Evolutionary conservation across 176 grass and related monocot genomes (phyloP), one percentile per base, ranked within the genome.

Genomic region (Dendrocalamus sinicus): DNA sequence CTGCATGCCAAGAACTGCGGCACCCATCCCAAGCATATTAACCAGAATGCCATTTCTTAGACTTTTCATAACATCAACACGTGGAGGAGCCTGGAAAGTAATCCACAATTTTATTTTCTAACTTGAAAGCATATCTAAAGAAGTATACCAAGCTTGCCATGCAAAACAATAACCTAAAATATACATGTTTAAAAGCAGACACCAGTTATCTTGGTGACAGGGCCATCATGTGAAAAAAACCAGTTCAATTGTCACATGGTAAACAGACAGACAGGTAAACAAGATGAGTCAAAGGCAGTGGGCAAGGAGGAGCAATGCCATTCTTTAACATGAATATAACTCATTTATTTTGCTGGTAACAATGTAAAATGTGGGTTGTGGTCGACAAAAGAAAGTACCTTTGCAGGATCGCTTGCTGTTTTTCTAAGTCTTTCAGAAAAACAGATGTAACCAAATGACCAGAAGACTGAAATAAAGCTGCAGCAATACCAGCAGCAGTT

Each of bases 1-100:
- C 81, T 98, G 96, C 96, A 98, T 94, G 39, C 96, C 96, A 10
- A 98, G 91, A 94, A 98, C 88, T 76, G 96, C 75, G 20, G 96
- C 88, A 4, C 91, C 93, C 96, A 98, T 95, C 19, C 96, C 96
- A 16, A 64, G 46, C 78, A 99, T 77, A 86, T 96, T 99, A 55
- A 99, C 52, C 64, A 90, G 52, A 61, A 88, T 92, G 54, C 96
- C 96, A 86, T 99, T 99, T 92, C 91, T 99, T 47, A 99, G 79
- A 80, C 90, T 94, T 85, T 89, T 99, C 44, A 99, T 91, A 54
- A 99, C 96, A 84, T 96, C 90, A 17, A 88, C 86, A 17, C 92
- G 91, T 64, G 96, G 96, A 89, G 96, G 96, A 72, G 96, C 96
- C 96, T 99, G 86, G 44, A 94, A 91, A 89, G 68, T 23, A 69